Evolutionary conservation across 2,329 filamentous ascomycete species (phyloP).

Genomic region (Penicillium sp.): DNA sequence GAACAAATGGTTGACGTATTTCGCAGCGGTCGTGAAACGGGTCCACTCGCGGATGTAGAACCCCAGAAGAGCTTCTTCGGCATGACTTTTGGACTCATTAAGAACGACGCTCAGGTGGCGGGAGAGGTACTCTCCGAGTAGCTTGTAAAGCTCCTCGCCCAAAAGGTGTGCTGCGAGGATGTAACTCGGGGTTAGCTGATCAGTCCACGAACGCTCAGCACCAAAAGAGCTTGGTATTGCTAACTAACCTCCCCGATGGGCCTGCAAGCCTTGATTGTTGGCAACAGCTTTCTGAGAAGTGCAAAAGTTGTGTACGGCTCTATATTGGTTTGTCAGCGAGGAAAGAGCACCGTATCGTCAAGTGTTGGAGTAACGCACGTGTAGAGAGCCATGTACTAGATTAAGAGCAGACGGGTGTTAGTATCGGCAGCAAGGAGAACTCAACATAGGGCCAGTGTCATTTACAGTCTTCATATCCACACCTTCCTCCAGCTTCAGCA

Average conservation of each 20-base stretch:
- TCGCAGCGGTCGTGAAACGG: conserved; percentile 90
- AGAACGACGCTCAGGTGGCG: conserved; percentile 73
- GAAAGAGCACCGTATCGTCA: conserved; percentile 23
- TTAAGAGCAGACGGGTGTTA: conserved; percentile 16
- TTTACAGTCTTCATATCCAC: conserved; percentile 85
- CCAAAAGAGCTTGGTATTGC: background rate
- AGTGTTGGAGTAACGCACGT: conserved; percentile 57
- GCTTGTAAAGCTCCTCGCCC: conserved; percentile 93
- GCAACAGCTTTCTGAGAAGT: conserved; percentile 92
- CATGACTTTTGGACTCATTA: conserved; percentile 72
- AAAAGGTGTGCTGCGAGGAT: conserved; percentile 74
- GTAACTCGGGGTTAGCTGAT: background rate
- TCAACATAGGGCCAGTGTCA: background rate
- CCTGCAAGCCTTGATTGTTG: conserved; percentile 52
- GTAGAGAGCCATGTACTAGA: conserved; percentile 91
- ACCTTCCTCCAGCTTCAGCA: conserved; percentile 87
- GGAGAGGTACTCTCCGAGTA: conserved; percentile 82
- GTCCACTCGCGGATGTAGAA: conserved; percentile 98
- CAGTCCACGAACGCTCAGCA: background rate
- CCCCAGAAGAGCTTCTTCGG: conserved; percentile 83
- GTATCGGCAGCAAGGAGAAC: background rate
- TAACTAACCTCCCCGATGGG: conserved; percentile 71
- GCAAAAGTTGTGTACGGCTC: conserved; percentile 97
- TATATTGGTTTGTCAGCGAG: conserved; percentile 40
- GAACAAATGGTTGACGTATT: conserved; percentile 97